Conservation (phyloP, 192 early-diverging fungal species). For the Linnemannia schmuckeri region DNA sequence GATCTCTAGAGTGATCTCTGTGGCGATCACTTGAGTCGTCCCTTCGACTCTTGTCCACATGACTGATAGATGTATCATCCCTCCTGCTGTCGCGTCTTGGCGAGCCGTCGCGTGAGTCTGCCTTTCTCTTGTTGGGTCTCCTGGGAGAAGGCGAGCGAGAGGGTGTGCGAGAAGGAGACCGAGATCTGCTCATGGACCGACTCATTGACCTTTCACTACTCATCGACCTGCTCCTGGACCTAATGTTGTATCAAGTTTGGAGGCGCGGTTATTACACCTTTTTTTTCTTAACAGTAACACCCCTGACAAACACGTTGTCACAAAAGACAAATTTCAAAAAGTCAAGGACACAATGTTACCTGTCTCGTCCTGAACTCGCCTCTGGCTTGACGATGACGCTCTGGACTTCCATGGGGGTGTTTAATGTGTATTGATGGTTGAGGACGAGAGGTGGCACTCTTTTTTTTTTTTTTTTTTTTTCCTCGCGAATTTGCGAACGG, state of each 20-base stretch:
- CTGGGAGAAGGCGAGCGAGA: slow-evolving; percentile 36
- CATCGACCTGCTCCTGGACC: slow-evolving; percentile 40
- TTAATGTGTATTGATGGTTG: not conserved
- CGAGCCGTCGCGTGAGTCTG: slow-evolving; percentile 26
- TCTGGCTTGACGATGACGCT: slow-evolving; percentile 28
- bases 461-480: not conserved
- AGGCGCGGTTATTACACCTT: slow-evolving; percentile 24
- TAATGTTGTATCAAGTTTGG: not conserved
- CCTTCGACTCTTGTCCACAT: slow-evolving; percentile 10
- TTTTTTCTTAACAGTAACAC: not conserved
- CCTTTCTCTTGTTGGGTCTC: slow-evolving; percentile 33
- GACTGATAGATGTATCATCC: not conserved
- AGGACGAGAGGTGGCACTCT: not conserved
- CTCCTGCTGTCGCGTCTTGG: slow-evolving; percentile 21
- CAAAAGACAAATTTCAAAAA: not conserved
- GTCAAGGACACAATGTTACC: slow-evolving; percentile 1
- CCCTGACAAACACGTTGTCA: not conserved
- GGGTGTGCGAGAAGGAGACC: slow-evolving; percentile 35
- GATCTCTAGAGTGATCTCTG: slow-evolving; percentile 26
- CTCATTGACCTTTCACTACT: slow-evolving; percentile 31
- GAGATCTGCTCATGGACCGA: slow-evolving; percentile 20
- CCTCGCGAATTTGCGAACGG: too few relatives aligned
- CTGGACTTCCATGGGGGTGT: slow-evolving; percentile 28
- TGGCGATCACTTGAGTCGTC: slow-evolving; percentile 20
- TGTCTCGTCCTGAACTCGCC: not conserved